Evolutionary conservation across 2,329 filamentous ascomycete species (phyloP).

Genomic region (Neopestalotiopsis sp.): DNA sequence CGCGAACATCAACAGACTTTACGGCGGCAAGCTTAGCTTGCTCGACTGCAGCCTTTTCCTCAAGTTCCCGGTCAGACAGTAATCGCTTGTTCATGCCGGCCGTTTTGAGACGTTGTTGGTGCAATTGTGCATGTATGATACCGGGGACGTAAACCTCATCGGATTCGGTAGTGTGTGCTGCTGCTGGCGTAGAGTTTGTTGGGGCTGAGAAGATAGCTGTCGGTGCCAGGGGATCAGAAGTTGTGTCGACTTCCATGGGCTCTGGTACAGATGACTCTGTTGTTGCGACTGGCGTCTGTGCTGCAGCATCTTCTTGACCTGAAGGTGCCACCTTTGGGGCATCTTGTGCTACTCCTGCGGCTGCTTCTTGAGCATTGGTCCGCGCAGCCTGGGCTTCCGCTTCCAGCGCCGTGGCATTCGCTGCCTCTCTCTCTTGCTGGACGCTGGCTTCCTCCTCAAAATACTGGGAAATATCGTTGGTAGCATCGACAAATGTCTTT

Average conservation of each 20-base stretch:
- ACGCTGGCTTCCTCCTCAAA: slow-evolving; percentile 62
- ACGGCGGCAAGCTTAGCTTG: slow-evolving; percentile 70
- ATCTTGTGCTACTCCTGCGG: neutral
- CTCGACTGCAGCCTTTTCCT: slow-evolving; percentile 69
- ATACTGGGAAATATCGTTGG: slow-evolving; percentile 78
- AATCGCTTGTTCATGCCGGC: slow-evolving; percentile 76
- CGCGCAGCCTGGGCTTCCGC: slow-evolving; percentile 22
- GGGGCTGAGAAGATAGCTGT: slow-evolving; percentile 82
- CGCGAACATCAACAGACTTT: slow-evolving; percentile 73
- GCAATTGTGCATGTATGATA: slow-evolving; percentile 76
- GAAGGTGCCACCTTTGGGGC: slow-evolving; percentile 16
- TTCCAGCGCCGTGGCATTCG: slow-evolving; percentile 19
- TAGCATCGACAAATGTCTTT: slow-evolving; percentile 82
- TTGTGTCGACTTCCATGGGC: slow-evolving; percentile 35
- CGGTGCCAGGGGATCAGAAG: slow-evolving; percentile 44
- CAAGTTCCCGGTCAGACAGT: slow-evolving; percentile 81
- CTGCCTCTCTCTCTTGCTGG: slow-evolving; percentile 24
- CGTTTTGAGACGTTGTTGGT: slow-evolving; percentile 70
- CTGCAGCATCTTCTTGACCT: slow-evolving; percentile 1
- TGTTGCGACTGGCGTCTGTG: neutral
- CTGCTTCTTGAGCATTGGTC: neutral
- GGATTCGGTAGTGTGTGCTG: slow-evolving; percentile 69
- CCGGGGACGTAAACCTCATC: slow-evolving; percentile 80
- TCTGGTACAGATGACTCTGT: slow-evolving; percentile 22
- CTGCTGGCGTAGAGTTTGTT: slow-evolving; percentile 73